Conservation (phyloP, 352 stramenopile genomes). For the Phytophthora syringae region DNA sequence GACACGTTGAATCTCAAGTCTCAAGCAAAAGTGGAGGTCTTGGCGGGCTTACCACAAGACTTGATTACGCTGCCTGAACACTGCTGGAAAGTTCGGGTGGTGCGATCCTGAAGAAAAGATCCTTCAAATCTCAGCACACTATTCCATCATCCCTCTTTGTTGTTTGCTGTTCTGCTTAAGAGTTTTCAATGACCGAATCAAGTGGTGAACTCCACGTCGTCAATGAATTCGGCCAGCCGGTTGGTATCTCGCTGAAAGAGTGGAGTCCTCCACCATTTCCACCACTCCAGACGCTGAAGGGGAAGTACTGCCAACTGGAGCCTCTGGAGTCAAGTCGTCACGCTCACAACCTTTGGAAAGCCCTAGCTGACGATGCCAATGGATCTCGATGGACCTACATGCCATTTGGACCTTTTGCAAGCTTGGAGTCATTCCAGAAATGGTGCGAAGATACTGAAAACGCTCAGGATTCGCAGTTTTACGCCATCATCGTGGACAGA, state of each 20-base stretch:
- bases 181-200: background rate
- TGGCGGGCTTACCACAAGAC: too few relatives aligned
- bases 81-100: background rate
- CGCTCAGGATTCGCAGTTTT: conserved; percentile 14
- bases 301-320: conserved; percentile 19
- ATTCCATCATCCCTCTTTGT: background rate
- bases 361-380: conserved; percentile 9
- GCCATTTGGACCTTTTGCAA: conserved; percentile 11
- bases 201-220: background rate
- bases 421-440: conserved; percentile 17
- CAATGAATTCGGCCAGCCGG: conserved; percentile 12
- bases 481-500: conserved; percentile 30
- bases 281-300: conserved; percentile 4
- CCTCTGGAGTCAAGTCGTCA: conserved; percentile 13
- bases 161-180: background rate
- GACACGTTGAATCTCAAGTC: too few relatives aligned
- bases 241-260: conserved; percentile 8
- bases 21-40: too few relatives aligned
- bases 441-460: background rate
- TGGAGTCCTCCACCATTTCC: conserved; percentile 21
- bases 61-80: background rate
- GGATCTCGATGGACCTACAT: conserved; percentile 27
- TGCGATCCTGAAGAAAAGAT: background rate
- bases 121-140: background rate
- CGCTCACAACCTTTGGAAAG: conserved; percentile 17